Evolutionary conservation across 129 eudicot species (phyloP), one percentile per base, ranked within the genome.

Genomic region (Helianthus tuberosus): DNA sequence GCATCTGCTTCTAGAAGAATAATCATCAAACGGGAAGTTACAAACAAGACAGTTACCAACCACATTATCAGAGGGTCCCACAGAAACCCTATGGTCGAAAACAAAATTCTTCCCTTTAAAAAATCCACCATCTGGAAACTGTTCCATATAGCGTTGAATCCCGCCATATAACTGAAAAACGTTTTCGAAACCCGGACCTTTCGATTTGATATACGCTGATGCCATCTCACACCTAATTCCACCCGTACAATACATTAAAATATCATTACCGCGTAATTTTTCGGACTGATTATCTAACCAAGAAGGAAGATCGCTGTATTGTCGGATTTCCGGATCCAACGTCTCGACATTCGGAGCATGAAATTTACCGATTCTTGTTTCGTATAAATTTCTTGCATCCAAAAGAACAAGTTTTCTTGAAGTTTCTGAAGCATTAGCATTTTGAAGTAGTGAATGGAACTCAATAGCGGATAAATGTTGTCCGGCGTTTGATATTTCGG

Each of bases 201-300:
- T 94, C 6, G 98, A 94, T 72, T 86, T 86, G 68, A 94, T 86
- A 81, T 94, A 94, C 8, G 97, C 96, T 12, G 98, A 94, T 11
- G 98, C 98, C 97, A 90, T 88, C 78, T 94, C 99, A 78, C 97
- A 94, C 79, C 99, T 85, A 62, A 94, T 94, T 82, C 99, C 99
- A 65, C 99, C 99, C 0, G 99, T 94, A 72, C 99, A 94, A 80
- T 94, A 94, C 98, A 94, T 88, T 54, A 94, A 84, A 23, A 94
- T 81, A 20, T 72, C 39, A 47, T 84, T 94, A 9, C 97, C 98
- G 59, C 85, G 82, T 86, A 90, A 71, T 66, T 80, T 69, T 81
- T 94, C 96, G 0, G 93, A 71, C 38, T 90, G 86, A 57, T 71
- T 41, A 78, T 94, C 98, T 41, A 94, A 82, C 98, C 98, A 94